Evolutionary conservation across 345 rosid species (phyloP), one percentile per base, ranked within the genome.

Genomic region (Psidium friedrichsthalianum): DNA sequence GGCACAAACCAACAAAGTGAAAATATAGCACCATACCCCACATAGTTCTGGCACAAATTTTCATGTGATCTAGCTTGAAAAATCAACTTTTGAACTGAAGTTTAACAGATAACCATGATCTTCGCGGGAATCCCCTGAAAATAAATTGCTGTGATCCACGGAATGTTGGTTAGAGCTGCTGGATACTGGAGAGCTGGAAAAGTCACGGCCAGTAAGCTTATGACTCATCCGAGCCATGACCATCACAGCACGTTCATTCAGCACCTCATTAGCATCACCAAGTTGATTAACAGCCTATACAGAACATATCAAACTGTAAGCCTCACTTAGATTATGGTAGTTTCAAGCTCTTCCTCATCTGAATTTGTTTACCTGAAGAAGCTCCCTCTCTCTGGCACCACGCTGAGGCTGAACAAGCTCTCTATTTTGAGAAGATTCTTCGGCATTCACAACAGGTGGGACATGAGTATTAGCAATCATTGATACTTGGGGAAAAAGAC

Each of bases 401-500:
- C 99, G 91, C 88, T 94, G 99, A 54, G 99, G 99, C 42, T 96
- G 99, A 86, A 94, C 90, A 86, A 96, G 98, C 69, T 96, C 98
- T 83, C 90, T 86, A 85, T 87, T 92, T 64, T 86, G 91, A 83
- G 91, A 88, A 90, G 94, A 89, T 89, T 92, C 98, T 86, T 92
- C 97, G 9, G 89, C 85, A 85, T 93, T 95, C 61, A 90, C 96
- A 53, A 84, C 95, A 84, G 96, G 88, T 85, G 94, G 88, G 78
- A 74, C 93, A 74, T 93, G 95, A 51, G 92, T 74, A 89, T 89
- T 93, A 29, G 89, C 88, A 82, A 94, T 87, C 88, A 92, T 56
- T 2, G 99, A 91, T 93, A 96, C 90, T 93, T 96, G 98, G 6
- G 99, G 99, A 93, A 97, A 96, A 82, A 97, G 99, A 87, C 98